Evolutionary conservation across 257 asterid genomes (phyloP).

Genomic region (Penstemon eatonii): DNA sequence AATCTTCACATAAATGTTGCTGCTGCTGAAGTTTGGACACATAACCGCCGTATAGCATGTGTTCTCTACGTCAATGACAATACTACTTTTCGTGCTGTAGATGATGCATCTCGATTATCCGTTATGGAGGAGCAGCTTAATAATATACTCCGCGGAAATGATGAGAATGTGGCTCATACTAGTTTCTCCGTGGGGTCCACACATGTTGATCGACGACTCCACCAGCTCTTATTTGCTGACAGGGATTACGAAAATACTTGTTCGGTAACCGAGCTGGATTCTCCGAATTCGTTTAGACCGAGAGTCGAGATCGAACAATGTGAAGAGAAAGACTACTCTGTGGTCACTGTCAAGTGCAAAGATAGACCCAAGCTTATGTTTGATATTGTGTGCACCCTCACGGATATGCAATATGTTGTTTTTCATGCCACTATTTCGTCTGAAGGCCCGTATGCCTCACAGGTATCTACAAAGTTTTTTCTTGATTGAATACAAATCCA

Average conservation of each 20-base stretch:
- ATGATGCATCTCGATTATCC: conserved; percentile 66
- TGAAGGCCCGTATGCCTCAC: conserved; percentile 81
- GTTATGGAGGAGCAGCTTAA: conserved; percentile 79
- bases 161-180: conserved; percentile 49
- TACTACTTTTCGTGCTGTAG: conserved; percentile 50
- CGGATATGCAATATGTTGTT: conserved; percentile 88
- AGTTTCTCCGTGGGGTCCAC: conserved; percentile 67
- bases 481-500: not conserved
- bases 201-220: conserved; percentile 86
- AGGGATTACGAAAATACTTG: conserved; percentile 71
- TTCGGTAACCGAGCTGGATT: conserved; percentile 35
- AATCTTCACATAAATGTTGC: conserved; percentile 73
- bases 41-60: conserved; percentile 85
- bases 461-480: conserved; percentile 44
- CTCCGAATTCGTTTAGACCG: conserved; percentile 43
- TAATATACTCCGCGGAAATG: conserved; percentile 64
- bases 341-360: conserved; percentile 83
- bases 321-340: conserved; percentile 83
- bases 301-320: conserved; percentile 69
- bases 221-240: conserved; percentile 85
- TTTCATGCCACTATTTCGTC: conserved; percentile 90
- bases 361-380: conserved; percentile 95
- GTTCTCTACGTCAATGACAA: conserved; percentile 77
- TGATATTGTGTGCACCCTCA: conserved; percentile 95
- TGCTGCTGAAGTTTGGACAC: conserved; percentile 99